Percentiles rank a stretch among this genome's conserved stretches.
phyloP scores from a whole-genome alignment of 2,329 filamentous ascomycete genomes.

The Stachybotrys chlorohalonatus region DNA sequence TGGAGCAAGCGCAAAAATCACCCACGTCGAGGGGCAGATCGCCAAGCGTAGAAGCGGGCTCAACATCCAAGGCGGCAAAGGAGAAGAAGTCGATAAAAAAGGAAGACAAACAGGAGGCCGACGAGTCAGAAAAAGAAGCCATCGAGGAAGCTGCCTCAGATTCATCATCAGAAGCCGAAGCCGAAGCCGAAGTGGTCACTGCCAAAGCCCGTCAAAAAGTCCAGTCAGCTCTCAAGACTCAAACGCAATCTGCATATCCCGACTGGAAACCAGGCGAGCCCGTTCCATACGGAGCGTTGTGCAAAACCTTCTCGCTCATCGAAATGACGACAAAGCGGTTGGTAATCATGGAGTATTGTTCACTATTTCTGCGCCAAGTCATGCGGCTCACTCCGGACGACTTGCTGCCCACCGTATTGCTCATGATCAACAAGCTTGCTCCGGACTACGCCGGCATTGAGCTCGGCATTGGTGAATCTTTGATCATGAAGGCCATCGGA shows the following conservation, averaged over 20 bases:
- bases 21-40: conserved; percentile 11
- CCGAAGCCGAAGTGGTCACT: conserved; percentile 59
- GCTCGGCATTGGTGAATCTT: conserved; percentile 92
- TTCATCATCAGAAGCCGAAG: conserved; percentile 36
- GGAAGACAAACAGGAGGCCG: conserved; percentile 12
- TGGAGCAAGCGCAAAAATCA: conserved; percentile 8
- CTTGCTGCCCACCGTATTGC: conserved; percentile 75
- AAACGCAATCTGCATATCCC: conserved; percentile 73
- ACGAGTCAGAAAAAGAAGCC: conserved; percentile 3
- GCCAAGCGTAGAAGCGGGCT: conserved; percentile 7
- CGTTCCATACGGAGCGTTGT: conserved; percentile 90
- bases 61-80: conserved; percentile 5
- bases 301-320: conserved; percentile 87
- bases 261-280: conserved; percentile 88
- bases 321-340: conserved; percentile 92
- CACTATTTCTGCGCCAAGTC: conserved; percentile 88
- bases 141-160: conserved; percentile 18
- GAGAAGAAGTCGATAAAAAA: conserved; percentile 11
- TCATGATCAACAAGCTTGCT: conserved; percentile 98
- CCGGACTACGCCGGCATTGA: conserved; percentile 96
- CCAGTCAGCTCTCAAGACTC: conserved; percentile 63
- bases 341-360: conserved; percentile 80
- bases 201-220: conserved; percentile 73
- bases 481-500: conserved; percentile 98
- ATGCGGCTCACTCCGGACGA: conserved; percentile 82